Base-by-base conservation (phyloP, 2,329 filamentous ascomycete genomes). In the Aspergillus cejpii region DNA sequence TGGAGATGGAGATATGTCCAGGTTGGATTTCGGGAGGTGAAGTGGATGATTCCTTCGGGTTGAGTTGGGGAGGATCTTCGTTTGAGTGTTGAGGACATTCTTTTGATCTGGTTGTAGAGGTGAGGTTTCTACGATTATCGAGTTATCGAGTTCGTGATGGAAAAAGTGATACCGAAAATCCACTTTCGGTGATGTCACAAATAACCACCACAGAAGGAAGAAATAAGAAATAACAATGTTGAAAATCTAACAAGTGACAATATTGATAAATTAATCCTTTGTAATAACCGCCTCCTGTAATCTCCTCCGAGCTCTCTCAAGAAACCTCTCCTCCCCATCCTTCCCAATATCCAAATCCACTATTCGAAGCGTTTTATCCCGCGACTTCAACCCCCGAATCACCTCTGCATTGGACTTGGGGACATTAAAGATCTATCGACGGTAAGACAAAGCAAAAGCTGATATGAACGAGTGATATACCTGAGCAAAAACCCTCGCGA, bases 331-430 rank as follows among this genome's bases (percentile, higher is more conserved):
- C 41, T 65, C 61, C 36, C 67, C 63, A 0, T 62, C 64, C 2
- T 43, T 29, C 6, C 53, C 48, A 54, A 69, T 57, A 39, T 54
- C 47, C 28, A 64, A 37, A 15, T 56, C 53, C 29, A 51, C 48
- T 12, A 68, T 54, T 38, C 61, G 55, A 36, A 85, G 63, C 0
- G 74, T 81, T 65, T 87, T 88, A 34, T 83, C 77, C 45, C 77
- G 73, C 15, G 78, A 81, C 61, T 81, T 86, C 42, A 75, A 59
- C 0, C 84, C 84, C 12, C 78, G 78, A 10, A 76, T 74, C 31
- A 87, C 75, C 34, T 76, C 71, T 1, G 87, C 65, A 48, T 79
- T 74, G 1, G 83, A 81, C 58, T 83, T 85, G 23, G 83, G 76
- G 5, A 83, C 68, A 1, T 71, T 70, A 2, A 87, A 70, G 5